Base-by-base conservation (phyloP, 2,329 filamentous ascomycete genomes). In the Tolypocladium pustulatum region DNA sequence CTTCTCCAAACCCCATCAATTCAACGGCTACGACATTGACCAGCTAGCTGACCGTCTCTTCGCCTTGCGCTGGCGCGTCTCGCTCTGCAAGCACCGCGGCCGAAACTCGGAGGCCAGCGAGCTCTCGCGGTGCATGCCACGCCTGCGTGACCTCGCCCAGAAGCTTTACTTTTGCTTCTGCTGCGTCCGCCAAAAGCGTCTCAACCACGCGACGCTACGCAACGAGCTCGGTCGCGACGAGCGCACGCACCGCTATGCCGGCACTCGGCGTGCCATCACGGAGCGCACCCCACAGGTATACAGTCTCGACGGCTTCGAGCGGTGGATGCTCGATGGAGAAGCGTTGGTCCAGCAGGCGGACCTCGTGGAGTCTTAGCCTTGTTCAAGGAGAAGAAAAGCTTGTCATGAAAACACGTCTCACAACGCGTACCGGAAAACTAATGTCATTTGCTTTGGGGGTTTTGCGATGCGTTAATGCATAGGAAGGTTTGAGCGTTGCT, bases 161-260 rank as follows among this genome's bases (percentile, higher is more conserved):
- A 58, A 32, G 22, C 51, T 58, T 3, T 58, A 58, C 32, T 22
- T 58, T 15, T 58, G 38, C 57, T 46, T 54, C 38, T 58, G 57
- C 52, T 38, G 9, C 40, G 12, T 58, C 30, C 56, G 37, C 20
- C 51, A 46, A 3, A 58, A 54, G 22, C 56, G 37, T 20, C 15
- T 6, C 17, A 20, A 40, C 2, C 15, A 37, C 20, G 7, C 52
- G 10, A 20, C 41, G 32, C 30, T 40, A 22, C 15, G 56, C 46
- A 20, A 34, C 34, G 27, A 27, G 22, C 25, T 9, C 17, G 27
- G 27, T n/a, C 27, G 49, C 49, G 17, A 32, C 17, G 49, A n/a
- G 27, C 49, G 30, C 49, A 32, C 49, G 15, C 17, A 52, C 27
- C 10, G 9, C 27, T 52, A 52, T 12, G 49, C 49, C 49, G 27